phyloP scores from a whole-genome alignment of 805 yeast species.

The Zygosaccharomyces lentus region DNA sequence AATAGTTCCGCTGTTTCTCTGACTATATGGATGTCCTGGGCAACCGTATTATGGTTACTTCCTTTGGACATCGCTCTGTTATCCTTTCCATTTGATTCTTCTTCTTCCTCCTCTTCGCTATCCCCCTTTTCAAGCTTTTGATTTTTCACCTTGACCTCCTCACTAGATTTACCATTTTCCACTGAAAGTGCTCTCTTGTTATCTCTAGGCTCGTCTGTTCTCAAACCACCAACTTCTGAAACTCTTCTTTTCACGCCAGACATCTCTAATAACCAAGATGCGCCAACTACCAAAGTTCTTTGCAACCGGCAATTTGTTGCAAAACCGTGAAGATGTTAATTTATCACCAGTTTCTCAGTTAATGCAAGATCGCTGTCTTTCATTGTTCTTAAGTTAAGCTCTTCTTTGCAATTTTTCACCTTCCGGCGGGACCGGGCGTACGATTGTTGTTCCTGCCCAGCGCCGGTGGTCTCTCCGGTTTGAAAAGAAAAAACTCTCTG shows the following conservation, averaged over 20 bases:
- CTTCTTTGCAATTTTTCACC: constrained; percentile 7
- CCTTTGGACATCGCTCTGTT: constrained; percentile 10
- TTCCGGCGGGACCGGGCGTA: neutral
- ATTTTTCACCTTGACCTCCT: constrained; percentile 2
- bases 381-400: neutral
- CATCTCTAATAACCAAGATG: constrained; percentile 7
- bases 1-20: constrained; percentile 91
- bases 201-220: constrained; percentile 1
- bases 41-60: constrained; percentile 25
- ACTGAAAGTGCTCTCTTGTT: constrained; percentile 14
- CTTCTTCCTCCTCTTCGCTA: constrained; percentile 17
- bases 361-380: neutral
- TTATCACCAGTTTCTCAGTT: neutral
- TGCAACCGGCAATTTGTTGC: neutral
- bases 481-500: neutral
- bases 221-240: constrained; percentile 18
- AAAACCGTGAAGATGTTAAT: neutral
- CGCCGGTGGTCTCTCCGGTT: neutral
- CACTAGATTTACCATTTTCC: constrained; percentile 30
- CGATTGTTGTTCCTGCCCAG: neutral
- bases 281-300: neutral
- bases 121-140: constrained; percentile 13
- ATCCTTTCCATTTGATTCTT: constrained; percentile 13
- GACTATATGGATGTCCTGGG: constrained; percentile 86
- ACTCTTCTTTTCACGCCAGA: constrained; percentile 23